These are phyloP conservation scores for Trametes cubensis DNA, from an alignment of 768 basidiomycete species.

Conservation along the genomic window DNA sequence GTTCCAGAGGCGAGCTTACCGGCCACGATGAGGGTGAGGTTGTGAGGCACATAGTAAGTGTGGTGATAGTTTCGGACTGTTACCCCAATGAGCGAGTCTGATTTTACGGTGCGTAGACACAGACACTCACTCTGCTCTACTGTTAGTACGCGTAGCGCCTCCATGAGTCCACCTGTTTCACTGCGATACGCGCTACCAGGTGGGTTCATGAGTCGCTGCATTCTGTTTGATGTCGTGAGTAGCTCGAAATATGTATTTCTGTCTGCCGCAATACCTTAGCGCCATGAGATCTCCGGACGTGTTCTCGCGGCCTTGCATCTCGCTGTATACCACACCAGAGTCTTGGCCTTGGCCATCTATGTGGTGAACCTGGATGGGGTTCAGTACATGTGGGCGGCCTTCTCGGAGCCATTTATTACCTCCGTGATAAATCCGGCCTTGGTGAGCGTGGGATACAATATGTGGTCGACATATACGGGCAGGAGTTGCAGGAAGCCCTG, in stretches of 20 bases:
- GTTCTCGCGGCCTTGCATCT: slow-evolving; percentile 97
- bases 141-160: slow-evolving; percentile 80
- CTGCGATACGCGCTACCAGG: slow-evolving; percentile 86
- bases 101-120: slow-evolving; percentile 7
- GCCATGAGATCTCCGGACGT: slow-evolving; percentile 90
- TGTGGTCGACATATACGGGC: slow-evolving; percentile 93
- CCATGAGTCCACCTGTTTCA: slow-evolving; percentile 97
- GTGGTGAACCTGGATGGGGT: slow-evolving; percentile 75
- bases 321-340: slow-evolving; percentile 94
- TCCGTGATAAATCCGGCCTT: slow-evolving; percentile 79
- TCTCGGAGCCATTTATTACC: slow-evolving; percentile 22
- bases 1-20: slow-evolving; percentile 85
- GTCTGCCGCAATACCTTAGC: slow-evolving; percentile 56
- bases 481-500: slow-evolving; percentile 87
- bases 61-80: slow-evolving; percentile 87
- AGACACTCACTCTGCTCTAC: slow-evolving; percentile 78
- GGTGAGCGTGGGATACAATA: slow-evolving; percentile 93
- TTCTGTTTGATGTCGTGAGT: slow-evolving; percentile 42
- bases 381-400: neutral
- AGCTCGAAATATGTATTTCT: neutral
- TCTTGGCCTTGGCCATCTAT: slow-evolving; percentile 89
- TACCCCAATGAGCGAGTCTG: neutral
- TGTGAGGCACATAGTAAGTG: slow-evolving; percentile 92
- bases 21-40: slow-evolving; percentile 83
- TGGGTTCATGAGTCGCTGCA: slow-evolving; percentile 82